Conservation (phyloP, 805 yeast species). For the Candida ovalis region DNA sequence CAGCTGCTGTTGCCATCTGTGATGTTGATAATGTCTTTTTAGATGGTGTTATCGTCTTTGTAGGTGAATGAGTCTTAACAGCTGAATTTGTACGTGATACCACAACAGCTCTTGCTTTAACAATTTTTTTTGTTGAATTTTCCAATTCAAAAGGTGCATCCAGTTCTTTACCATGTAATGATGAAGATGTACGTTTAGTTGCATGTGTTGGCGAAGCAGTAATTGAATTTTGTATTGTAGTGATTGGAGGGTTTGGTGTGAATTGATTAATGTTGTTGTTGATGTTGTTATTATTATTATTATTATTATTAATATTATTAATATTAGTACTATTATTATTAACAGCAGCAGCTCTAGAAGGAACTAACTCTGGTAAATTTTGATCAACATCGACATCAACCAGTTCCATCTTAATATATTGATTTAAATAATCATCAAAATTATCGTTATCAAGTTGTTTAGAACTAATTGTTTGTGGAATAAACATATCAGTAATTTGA, state of each 20-base stretch:
- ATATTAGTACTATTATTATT: no score
- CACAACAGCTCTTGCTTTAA: background rate
- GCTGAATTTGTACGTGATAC: background rate
- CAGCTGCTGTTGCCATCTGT: constrained; percentile 30
- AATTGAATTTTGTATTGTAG: background rate
- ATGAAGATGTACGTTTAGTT: constrained; percentile 6
- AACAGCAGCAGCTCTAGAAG: background rate
- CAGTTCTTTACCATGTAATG: constrained; percentile 8
- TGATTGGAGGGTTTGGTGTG: background rate
- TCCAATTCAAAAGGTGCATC: background rate
- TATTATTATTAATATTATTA: background rate
- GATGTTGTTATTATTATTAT: no score
- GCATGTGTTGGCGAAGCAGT: background rate
- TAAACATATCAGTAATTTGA: background rate
- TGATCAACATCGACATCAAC: constrained; percentile 5
- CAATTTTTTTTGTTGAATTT: background rate
- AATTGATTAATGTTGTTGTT: background rate
- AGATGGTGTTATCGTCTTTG: background rate
- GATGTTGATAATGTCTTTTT: constrained; percentile 19
- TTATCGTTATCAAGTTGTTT: constrained; percentile 3
- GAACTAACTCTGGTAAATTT: background rate
- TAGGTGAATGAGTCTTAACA: background rate
- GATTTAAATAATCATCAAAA: constrained; percentile 18
- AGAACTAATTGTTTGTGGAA: background rate
- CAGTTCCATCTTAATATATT: constrained; percentile 20